A percentile compares a stretch with the other conserved stretches of the same genome.
phyloP scores from a whole-genome alignment of 2,329 filamentous ascomycete species.

The Pseudofabraea citricarpa region DNA sequence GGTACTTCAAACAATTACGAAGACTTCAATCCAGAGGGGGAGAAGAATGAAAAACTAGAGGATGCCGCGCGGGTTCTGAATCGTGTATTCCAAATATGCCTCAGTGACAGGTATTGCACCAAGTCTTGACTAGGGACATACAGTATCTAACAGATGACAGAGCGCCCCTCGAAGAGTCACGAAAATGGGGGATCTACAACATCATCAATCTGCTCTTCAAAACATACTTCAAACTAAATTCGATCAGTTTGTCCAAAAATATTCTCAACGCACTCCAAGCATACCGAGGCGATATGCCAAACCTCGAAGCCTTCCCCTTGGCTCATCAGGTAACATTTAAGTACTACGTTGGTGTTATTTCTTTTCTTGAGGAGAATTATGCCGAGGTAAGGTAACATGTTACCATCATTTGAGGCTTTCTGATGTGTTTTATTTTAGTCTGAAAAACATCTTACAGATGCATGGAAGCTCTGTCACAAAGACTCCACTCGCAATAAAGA shows the following conservation, averaged over 20 bases:
- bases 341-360: slow-evolving; percentile 91
- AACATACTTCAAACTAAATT: slow-evolving; percentile 95
- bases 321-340: slow-evolving; percentile 93
- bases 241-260: slow-evolving; percentile 83
- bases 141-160: no score
- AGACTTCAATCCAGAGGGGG: slow-evolving; percentile 71
- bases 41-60: slow-evolving; percentile 80
- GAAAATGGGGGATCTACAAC: slow-evolving; percentile 98
- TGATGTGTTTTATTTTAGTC: slow-evolving; percentile 44
- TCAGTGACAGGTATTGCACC: slow-evolving; percentile 86
- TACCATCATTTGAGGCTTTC: neutral
- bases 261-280: slow-evolving; percentile 80
- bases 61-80: slow-evolving; percentile 90
- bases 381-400: slow-evolving; percentile 50
- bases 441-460: slow-evolving; percentile 73
- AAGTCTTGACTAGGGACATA: no score
- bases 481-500: slow-evolving; percentile 72
- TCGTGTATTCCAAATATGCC: slow-evolving; percentile 83
- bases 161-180: slow-evolving; percentile 77
- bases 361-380: slow-evolving; percentile 94
- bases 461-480: slow-evolving; percentile 77
- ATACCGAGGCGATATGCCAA: slow-evolving; percentile 73
- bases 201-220: slow-evolving; percentile 95
- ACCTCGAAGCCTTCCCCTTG: slow-evolving; percentile 74
- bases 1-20: slow-evolving; percentile 54